phyloP scores from a whole-genome alignment of 2,329 filamentous ascomycete genomes.

The Ambrosiella xylebori region DNA sequence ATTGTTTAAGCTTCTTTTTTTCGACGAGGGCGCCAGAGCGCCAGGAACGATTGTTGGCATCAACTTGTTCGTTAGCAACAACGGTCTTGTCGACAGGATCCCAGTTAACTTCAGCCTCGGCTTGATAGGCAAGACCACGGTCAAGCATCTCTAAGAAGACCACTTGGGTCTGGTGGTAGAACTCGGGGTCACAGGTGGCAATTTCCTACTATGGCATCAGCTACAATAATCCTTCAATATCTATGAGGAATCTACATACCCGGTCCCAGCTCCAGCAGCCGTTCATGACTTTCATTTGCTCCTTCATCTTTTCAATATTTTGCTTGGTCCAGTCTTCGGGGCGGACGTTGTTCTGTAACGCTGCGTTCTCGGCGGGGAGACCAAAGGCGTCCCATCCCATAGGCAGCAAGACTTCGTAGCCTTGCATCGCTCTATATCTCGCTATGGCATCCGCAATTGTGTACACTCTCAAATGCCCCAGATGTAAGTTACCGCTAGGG shows the following conservation, averaged over 20 bases:
- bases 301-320: constrained; percentile 76
- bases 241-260: constrained; percentile 33
- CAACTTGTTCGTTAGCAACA: constrained; percentile 85
- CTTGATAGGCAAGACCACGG: constrained; percentile 64
- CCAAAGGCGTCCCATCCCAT: constrained; percentile 95
- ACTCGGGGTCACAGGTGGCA: constrained; percentile 65
- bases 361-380: constrained; percentile 78
- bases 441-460: constrained; percentile 77
- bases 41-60: constrained; percentile 71
- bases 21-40: constrained; percentile 72
- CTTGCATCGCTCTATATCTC: constrained; percentile 57
- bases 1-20: constrained; percentile 64
- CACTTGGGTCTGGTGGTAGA: constrained; percentile 79
- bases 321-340: constrained; percentile 61
- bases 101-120: constrained; percentile 73
- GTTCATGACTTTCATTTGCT: constrained; percentile 63
- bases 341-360: constrained; percentile 63
- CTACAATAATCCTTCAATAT: not conserved
- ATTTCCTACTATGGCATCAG: constrained; percentile 43
- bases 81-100: constrained; percentile 82
- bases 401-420: constrained; percentile 61
- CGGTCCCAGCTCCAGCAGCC: constrained; percentile 68
- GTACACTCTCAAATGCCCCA: constrained; percentile 78
- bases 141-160: constrained; percentile 65
- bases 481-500: constrained; percentile 69